Evolutionary conservation across 257 asterid species (phyloP).

Genomic region (Scutellaria galericulata): DNA sequence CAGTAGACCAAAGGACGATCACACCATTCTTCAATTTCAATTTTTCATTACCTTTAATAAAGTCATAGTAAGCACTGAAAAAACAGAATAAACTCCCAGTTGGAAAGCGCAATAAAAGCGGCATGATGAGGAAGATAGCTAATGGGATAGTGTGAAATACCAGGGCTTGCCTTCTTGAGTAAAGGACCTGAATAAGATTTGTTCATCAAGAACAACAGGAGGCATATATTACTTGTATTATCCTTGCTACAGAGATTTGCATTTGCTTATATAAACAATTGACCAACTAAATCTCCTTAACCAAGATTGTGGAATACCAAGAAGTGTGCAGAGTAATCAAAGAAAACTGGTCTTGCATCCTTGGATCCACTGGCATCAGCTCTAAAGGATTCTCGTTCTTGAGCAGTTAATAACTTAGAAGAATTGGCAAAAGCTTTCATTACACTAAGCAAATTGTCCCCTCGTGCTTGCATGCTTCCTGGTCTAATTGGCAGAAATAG

Average conservation of each 20-base stretch:
- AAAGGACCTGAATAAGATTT: slow-evolving; percentile 63
- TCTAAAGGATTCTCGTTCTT: slow-evolving; percentile 60
- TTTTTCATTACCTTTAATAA: slow-evolving; percentile 66
- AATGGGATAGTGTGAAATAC: slow-evolving; percentile 80
- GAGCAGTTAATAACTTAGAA: slow-evolving; percentile 74
- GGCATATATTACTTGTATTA: slow-evolving; percentile 24
- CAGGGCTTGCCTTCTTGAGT: slow-evolving; percentile 73
- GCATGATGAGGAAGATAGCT: slow-evolving; percentile 79
- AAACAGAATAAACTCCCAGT: slow-evolving; percentile 55
- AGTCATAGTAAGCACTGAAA: slow-evolving; percentile 59
- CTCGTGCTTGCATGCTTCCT: slow-evolving; percentile 99
- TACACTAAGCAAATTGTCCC: slow-evolving; percentile 78
- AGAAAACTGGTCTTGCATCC: slow-evolving; percentile 69
- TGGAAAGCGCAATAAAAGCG: slow-evolving; percentile 65
- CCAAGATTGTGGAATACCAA: slow-evolving; percentile 59
- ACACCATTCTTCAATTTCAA: slow-evolving; percentile 27
- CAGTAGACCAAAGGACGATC: slow-evolving; percentile 14
- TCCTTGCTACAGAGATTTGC: slow-evolving; percentile 9
- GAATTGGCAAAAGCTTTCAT: slow-evolving; percentile 86
- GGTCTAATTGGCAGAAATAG: slow-evolving; percentile 59
- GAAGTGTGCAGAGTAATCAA: slow-evolving; percentile 73
- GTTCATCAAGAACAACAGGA: slow-evolving; percentile 29
- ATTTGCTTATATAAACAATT: slow-evolving; percentile 24
- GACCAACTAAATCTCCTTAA: slow-evolving; percentile 37
- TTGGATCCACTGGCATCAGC: slow-evolving; percentile 47